Base-by-base conservation (phyloP, 2,329 filamentous ascomycete species). In the Pestalotiopsis fici region DNA sequence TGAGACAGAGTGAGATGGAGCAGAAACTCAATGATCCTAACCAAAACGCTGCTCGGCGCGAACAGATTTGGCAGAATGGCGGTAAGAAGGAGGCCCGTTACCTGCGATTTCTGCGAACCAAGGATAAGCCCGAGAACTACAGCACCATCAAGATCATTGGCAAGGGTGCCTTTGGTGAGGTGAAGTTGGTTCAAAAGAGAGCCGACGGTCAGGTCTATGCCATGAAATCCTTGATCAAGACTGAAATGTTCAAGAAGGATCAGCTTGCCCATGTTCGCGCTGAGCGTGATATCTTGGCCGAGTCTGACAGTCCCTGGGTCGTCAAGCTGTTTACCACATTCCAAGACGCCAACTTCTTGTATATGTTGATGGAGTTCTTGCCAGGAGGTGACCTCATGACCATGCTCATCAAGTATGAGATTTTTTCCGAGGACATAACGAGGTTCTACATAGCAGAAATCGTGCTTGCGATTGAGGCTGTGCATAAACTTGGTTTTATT, bases 381-480 rank as follows among this genome's bases (percentile, higher is more conserved):
- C 96, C 96, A 7, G 96, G 96, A 80, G 96, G 96, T 80, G 96
- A 99, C 83, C 82, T 99, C 79, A 99, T 99, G 96, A 99, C 96
- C 3, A 99, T 99, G 96, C 86, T 99, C 73, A 99, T 99, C 85
- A 99, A 98, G 86, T 99, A 99, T 77, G 96, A 99, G 80, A 98
- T 99, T 79, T 99, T 99, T 80, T 97, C 94, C 0, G 95, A 98
- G 80, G 96, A 99, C 73, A 98, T 99, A 73, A 99, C 96, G 35
- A 90, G 96, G 21, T 99, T 99, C 82, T 99, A 99, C 82, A 99
- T 99, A 89, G 96, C 96, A 27, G 95, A 99, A 80, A 95, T 98
- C 74, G 93, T 97, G 27, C 87, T 98, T 77, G 96, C 96, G n/a
- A 98, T 99, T 73, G 96, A 99, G 78, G 96, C 96, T 15, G 96